Conservation (phyloP, 345 rosid genomes). For the Eutrema japonicum region DNA sequence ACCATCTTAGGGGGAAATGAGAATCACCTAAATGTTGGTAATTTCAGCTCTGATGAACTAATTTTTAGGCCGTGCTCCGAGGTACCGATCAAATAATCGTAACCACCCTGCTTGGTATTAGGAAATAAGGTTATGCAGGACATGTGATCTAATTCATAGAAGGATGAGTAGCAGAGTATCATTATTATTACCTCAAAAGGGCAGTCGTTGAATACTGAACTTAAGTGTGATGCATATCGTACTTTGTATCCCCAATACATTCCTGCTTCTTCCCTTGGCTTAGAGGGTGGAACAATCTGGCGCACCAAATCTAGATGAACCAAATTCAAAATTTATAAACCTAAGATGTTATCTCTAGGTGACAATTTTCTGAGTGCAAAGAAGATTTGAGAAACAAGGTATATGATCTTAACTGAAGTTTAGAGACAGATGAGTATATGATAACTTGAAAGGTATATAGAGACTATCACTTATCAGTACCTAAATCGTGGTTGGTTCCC, state of each 20-base stretch:
- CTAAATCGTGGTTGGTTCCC: constrained; percentile 72
- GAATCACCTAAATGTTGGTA: constrained; percentile 73
- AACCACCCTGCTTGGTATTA: constrained; percentile 71
- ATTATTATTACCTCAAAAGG: constrained; percentile 57
- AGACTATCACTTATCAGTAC: constrained; percentile 59
- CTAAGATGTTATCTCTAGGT: constrained; percentile 11
- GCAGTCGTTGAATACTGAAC: constrained; percentile 64
- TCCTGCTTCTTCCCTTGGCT: constrained; percentile 80
- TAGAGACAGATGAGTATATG: background rate
- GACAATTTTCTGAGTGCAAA: background rate
- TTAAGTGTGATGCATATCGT: constrained; percentile 78
- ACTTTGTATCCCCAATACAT: constrained; percentile 94
- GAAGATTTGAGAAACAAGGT: constrained; percentile 17
- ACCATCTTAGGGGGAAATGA: background rate
- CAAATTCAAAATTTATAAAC: constrained; percentile 36
- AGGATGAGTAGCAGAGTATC: constrained; percentile 7
- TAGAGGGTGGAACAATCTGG: constrained; percentile 66
- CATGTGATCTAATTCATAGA: background rate
- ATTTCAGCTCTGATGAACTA: constrained; percentile 65
- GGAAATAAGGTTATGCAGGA: constrained; percentile 25
- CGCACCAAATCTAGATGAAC: constrained; percentile 63
- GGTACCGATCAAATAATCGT: constrained; percentile 84
- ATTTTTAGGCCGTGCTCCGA: constrained; percentile 91
- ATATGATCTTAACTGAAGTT: background rate
- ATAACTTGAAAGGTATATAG: background rate